phyloP scores from a whole-genome alignment of 2,329 filamentous ascomycete genomes.

The Penicillium sp. region DNA sequence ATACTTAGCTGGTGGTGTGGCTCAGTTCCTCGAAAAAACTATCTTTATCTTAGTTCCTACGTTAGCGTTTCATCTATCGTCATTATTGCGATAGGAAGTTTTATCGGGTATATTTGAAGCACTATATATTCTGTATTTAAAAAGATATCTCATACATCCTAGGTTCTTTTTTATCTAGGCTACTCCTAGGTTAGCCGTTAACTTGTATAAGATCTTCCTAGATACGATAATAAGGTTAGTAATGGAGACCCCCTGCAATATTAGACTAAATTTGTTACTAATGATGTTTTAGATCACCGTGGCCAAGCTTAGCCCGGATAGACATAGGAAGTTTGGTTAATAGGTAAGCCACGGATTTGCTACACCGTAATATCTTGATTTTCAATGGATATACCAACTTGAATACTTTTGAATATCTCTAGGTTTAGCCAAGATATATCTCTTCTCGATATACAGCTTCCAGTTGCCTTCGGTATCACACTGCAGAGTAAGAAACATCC shows the following conservation, averaged over 20 bases:
- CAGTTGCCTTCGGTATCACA: conserved; percentile 35
- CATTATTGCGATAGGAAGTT: too few relatives aligned
- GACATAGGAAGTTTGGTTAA: neutral
- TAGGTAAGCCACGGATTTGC: neutral
- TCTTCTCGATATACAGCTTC: conserved; percentile 46
- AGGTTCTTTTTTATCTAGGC: too few relatives aligned
- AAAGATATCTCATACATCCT: too few relatives aligned
- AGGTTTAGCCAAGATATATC: conserved; percentile 42
- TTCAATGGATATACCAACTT: neutral
- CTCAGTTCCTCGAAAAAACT: too few relatives aligned
- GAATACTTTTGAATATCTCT: neutral
- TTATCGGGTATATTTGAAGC: too few relatives aligned
- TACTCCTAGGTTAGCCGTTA: neutral
- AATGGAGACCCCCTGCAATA: too few relatives aligned
- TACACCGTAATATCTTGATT: neutral
- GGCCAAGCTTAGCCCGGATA: neutral
- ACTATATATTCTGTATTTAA: too few relatives aligned
- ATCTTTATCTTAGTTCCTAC: too few relatives aligned
- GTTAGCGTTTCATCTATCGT: too few relatives aligned
- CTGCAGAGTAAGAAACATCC: neutral
- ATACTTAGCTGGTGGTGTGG: too few relatives aligned
- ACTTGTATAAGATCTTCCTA: neutral
- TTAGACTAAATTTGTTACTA: neutral
- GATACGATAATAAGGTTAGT: neutral
- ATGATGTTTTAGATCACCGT: neutral